phyloP scores from a whole-genome alignment of 2,329 filamentous ascomycete genomes.

The Cladosporium velox region DNA sequence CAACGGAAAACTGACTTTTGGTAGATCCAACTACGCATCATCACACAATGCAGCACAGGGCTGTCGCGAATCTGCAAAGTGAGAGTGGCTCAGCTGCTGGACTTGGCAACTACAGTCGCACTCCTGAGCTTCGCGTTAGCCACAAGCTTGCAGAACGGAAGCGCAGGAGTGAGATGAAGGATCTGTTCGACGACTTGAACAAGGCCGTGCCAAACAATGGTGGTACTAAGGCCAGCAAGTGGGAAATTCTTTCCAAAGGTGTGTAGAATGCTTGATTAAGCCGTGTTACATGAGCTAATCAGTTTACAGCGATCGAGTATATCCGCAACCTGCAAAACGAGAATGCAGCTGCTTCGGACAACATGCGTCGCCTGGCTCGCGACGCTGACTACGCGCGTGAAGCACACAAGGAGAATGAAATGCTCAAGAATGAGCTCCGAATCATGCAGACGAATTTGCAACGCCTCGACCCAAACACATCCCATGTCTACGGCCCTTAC shows the following conservation, averaged over 20 bases:
- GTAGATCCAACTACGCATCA: constrained; percentile 60
- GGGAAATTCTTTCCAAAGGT: constrained; percentile 88
- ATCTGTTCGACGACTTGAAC: constrained; percentile 77
- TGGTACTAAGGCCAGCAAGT: constrained; percentile 83
- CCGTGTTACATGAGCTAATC: neutral
- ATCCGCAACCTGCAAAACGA: constrained; percentile 43
- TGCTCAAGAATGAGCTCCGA: constrained; percentile 49
- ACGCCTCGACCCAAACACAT: constrained; percentile 47
- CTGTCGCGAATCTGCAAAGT: constrained; percentile 64
- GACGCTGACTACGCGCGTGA: constrained; percentile 48
- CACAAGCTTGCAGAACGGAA: constrained; percentile 86
- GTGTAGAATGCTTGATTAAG: constrained; percentile 33
- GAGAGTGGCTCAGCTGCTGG: constrained; percentile 58
- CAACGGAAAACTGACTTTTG: neutral
- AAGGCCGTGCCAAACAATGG: constrained; percentile 80
- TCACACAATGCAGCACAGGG: constrained; percentile 74
- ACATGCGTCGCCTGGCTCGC: constrained; percentile 46
- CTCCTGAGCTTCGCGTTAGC: constrained; percentile 77
- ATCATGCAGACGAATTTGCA: constrained; percentile 50
- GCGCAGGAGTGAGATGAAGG: constrained; percentile 84
- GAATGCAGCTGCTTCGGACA: constrained; percentile 40
- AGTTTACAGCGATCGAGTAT: constrained; percentile 51
- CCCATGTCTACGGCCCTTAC: constrained; percentile 52
- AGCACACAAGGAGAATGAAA: constrained; percentile 49
- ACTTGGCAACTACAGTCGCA: constrained; percentile 77